Conservation (phyloP, 345 rosid species). For the Raphanus raphanistrum region DNA sequence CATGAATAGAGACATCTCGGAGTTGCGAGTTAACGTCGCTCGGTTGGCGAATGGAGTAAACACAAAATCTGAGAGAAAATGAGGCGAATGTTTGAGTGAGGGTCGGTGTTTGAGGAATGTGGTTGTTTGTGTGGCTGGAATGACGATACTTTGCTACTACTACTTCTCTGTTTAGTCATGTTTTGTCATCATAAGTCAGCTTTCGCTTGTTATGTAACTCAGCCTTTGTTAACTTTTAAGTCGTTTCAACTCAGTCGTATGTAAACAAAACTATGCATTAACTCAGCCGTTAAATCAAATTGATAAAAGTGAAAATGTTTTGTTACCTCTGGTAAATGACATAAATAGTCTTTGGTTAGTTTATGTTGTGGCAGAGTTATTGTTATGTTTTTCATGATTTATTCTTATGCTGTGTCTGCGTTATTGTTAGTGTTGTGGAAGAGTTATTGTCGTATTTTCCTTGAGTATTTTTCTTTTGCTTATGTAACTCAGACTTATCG, state of each 20-base stretch:
- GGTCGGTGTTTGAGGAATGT: neutral
- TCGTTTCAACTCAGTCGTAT: neutral
- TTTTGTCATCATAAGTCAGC: neutral
- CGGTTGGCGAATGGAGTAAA: neutral
- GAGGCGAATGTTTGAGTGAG: neutral
- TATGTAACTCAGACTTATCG: no score
- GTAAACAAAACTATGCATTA: neutral
- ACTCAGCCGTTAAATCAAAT: neutral
- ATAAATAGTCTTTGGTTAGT: no score
- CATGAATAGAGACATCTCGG: neutral
- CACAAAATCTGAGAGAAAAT: neutral
- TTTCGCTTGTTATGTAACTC: neutral
- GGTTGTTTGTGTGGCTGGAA: neutral
- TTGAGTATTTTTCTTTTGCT: no score
- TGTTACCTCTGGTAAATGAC: neutral
- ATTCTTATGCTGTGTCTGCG: no score
- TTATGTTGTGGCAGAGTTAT: no score
- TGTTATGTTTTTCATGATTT: no score
- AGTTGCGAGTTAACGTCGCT: neutral
- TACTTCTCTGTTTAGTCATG: neutral
- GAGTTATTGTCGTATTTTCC: no score
- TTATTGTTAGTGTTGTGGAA: no score
- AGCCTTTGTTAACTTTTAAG: neutral
- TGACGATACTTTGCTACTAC: neutral
- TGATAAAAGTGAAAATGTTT: neutral